Conservation (phyloP, 257 asterid species). For the Oldenlandia corymbosa region DNA sequence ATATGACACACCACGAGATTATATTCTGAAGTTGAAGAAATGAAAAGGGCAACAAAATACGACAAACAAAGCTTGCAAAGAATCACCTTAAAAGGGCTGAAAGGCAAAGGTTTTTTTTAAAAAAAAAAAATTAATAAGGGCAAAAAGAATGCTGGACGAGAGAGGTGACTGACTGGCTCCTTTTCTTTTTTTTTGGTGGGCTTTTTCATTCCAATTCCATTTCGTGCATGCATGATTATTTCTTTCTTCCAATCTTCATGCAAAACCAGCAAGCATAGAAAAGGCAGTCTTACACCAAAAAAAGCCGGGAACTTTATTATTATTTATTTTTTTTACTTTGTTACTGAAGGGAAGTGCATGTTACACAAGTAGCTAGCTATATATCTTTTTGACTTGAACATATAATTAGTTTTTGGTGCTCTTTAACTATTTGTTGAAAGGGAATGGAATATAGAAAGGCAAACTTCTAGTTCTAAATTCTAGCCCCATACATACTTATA, state of each 20-base stretch:
- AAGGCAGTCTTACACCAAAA: neutral
- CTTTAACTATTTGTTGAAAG: neutral
- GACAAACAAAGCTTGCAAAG: constrained; percentile 12
- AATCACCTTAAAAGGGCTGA: constrained; percentile 73
- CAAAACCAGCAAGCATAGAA: constrained; percentile 23
- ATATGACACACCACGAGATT: too few species aligned
- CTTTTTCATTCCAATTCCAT: constrained; percentile 28
- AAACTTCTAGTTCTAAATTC: neutral
- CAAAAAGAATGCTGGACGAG: constrained; percentile 17
- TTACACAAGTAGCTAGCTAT: too few species aligned
- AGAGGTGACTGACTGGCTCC: constrained; percentile 20
- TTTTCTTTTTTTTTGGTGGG: constrained; percentile 27
- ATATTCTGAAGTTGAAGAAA: constrained; percentile 6
- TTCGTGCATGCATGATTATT: constrained; percentile 1
- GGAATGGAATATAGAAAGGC: constrained; percentile 3
- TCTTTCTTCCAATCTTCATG: constrained; percentile 4
- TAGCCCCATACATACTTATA: too few species aligned
- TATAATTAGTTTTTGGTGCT: constrained; percentile 6
- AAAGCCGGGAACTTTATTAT: too few species aligned
- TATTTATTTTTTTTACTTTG: too few species aligned
- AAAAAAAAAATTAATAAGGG: constrained; percentile 38
- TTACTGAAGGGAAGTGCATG: too few species aligned
- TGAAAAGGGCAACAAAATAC: neutral
- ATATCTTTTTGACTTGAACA: constrained; percentile 18
- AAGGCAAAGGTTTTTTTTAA: too few species aligned